Evolutionary conservation across 352 stramenopile species (phyloP).

Genomic region (Phytophthora hybrid): DNA sequence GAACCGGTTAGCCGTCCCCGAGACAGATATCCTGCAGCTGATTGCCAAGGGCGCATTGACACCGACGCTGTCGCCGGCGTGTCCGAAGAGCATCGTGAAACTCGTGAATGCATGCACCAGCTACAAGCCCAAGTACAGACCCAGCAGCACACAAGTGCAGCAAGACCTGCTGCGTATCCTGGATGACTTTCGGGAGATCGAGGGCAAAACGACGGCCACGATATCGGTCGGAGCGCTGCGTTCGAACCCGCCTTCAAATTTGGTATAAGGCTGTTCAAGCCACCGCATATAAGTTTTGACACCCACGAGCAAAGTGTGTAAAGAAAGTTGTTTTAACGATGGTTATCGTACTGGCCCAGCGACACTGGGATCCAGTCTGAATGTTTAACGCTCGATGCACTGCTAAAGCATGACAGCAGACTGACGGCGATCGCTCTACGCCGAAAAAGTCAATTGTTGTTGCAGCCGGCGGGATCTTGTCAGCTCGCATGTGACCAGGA

Average conservation of each 20-base stretch:
- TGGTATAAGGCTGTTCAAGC: constrained; percentile 32
- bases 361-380: no score
- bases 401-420: no score
- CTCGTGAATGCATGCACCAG: constrained; percentile 53
- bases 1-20: constrained; percentile 57
- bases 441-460: no score
- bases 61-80: constrained; percentile 61
- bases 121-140: constrained; percentile 48
- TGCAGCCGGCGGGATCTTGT: no score
- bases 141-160: constrained; percentile 49
- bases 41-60: constrained; percentile 69
- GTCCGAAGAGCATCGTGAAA: constrained; percentile 56
- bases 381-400: no score
- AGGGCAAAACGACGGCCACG: constrained; percentile 34
- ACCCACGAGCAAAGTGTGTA: constrained; percentile 6
- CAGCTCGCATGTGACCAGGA: no score
- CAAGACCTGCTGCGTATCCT: constrained; percentile 43
- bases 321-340: constrained; percentile 8
- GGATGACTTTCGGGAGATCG: constrained; percentile 39
- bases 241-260: constrained; percentile 35
- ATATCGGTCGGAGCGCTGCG: constrained; percentile 31
- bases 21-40: constrained; percentile 72
- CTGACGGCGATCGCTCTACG: no score
- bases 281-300: constrained; percentile 17
- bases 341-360: neutral